Evolutionary conservation across 2,329 filamentous ascomycete genomes (phyloP), one percentile per base, ranked within the genome.

Genomic region (Colletotrichum sp.): DNA sequence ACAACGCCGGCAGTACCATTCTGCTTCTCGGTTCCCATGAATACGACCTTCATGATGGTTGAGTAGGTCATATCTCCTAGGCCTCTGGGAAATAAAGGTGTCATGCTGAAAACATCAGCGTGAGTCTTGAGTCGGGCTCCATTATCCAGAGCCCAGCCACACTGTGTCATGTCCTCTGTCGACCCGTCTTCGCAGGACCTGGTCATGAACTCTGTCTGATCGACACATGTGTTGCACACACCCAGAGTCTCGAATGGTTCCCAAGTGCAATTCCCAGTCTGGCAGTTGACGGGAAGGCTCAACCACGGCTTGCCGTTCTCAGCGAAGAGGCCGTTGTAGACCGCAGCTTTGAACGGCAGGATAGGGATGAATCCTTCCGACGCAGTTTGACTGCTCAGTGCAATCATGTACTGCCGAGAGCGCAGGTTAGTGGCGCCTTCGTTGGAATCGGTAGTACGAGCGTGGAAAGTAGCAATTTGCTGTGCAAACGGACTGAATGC

Each of bases 291-390:
- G 0, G 78, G 64, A 21, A 75, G 71, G 28, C 71, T 74, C 15
- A 70, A 49, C 74, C 71, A 76, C 8, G 71, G 82, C 21, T 82
- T 78, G 24, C 79, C 79, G 71, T 83, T 81, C 69, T 83, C 82
- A 13, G 82, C 81, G 49, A 84, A 84, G 6, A 84, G 79, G 8
- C 82, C 83, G 62, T 83, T 82, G 66, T 84, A 84, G 8, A 84
- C 82, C 4, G 82, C 81, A 2, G 82, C 80, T 65, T 84, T 84
- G 60, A 84, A 78, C 3, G 83, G 81, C 18, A 84, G 72, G 24
- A 83, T 80, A 1, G 83, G 83, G 1, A 84, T 82, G 18, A 82
- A 84, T 2, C 80, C 80, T 8, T 81, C 81, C 73, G 67, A 39
- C 8, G 62, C 67, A 62, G 65, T 75, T 24, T 76, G 49, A 60